phyloP scores from a whole-genome alignment of 2,329 filamentous ascomycete species.

The Hypoxylon sp. region DNA sequence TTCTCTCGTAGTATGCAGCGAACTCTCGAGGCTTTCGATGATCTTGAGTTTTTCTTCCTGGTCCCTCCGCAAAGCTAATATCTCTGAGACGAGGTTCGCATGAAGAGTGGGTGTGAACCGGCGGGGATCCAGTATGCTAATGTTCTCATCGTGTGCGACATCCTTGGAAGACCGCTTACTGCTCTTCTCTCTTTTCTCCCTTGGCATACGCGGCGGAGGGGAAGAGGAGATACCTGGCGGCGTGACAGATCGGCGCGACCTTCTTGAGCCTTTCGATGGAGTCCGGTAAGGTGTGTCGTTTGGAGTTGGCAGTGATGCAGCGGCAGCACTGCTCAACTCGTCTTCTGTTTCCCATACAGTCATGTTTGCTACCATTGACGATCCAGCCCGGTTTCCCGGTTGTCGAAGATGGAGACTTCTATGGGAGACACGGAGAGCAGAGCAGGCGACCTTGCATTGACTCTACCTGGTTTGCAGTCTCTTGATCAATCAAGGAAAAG shows the following conservation, averaged over 20 bases:
- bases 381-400: conserved; percentile 34
- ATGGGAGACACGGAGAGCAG: conserved; percentile 31
- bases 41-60: conserved; percentile 89
- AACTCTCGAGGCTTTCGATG: conserved; percentile 86
- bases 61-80: conserved; percentile 86
- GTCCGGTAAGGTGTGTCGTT: conserved; percentile 79
- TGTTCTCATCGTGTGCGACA: conserved; percentile 73
- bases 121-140: conserved; percentile 85
- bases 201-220: conserved; percentile 67
- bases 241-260: conserved; percentile 76
- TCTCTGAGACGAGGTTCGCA: conserved; percentile 94
- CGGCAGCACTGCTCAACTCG: conserved; percentile 68
- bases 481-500: conserved; percentile 41
- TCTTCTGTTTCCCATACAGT: conserved; percentile 73
- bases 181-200: conserved; percentile 58
- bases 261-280: conserved; percentile 72
- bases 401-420: conserved; percentile 32
- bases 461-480: conserved; percentile 29
- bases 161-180: conserved; percentile 70
- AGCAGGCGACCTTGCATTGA: conserved; percentile 32
- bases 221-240: conserved; percentile 69
- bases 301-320: conserved; percentile 75
- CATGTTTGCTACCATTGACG: conserved; percentile 57
- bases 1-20: conserved; percentile 75
- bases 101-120: conserved; percentile 96